Percentiles rank a stretch among this genome's conserved stretches.
These are phyloP conservation scores for Fragilaria crotonensis DNA, from an alignment of 108 stramenopile genomes.

Conservation along the genomic window DNA sequence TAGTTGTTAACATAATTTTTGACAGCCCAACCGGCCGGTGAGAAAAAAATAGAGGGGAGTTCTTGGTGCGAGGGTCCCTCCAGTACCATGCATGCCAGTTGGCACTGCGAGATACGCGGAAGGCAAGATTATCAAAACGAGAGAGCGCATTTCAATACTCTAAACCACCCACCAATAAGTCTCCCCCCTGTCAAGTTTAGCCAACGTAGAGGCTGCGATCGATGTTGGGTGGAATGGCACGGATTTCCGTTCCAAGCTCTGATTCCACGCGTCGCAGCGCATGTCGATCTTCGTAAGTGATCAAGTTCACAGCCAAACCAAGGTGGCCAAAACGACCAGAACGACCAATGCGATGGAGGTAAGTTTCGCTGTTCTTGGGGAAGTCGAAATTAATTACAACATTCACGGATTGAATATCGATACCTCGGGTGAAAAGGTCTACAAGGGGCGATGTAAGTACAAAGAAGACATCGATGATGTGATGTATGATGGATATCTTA, in stretches of 20 bases:
- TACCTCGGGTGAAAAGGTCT: conserved; percentile 98
- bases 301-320: conserved; percentile 97
- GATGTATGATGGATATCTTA: too few relatives aligned
- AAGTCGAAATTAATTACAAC: conserved; percentile 99
- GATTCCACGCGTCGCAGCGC: conserved; percentile 83
- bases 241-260: conserved; percentile 97
- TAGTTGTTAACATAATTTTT: too few relatives aligned
- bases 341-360: conserved; percentile 97
- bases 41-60: conserved; percentile 41
- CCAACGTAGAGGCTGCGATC: conserved; percentile 95
- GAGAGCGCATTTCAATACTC: not conserved
- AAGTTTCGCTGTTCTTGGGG: conserved; percentile 97
- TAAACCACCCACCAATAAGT: conserved; percentile 28
- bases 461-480: too few relatives aligned
- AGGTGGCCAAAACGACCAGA: conserved; percentile 97
- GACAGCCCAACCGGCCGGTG: too few relatives aligned
- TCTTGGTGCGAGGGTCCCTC: conserved; percentile 32
- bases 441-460: too few relatives aligned
- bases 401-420: conserved; percentile 99
- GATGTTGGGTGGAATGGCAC: conserved; percentile 92
- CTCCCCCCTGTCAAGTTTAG: conserved; percentile 42
- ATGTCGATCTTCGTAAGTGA: conserved; percentile 92
- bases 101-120: not conserved
- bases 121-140: not conserved
- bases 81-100: not conserved